phyloP scores from a whole-genome alignment of 2,329 filamentous ascomycete species.

The Emmonsiellopsis sp. region DNA sequence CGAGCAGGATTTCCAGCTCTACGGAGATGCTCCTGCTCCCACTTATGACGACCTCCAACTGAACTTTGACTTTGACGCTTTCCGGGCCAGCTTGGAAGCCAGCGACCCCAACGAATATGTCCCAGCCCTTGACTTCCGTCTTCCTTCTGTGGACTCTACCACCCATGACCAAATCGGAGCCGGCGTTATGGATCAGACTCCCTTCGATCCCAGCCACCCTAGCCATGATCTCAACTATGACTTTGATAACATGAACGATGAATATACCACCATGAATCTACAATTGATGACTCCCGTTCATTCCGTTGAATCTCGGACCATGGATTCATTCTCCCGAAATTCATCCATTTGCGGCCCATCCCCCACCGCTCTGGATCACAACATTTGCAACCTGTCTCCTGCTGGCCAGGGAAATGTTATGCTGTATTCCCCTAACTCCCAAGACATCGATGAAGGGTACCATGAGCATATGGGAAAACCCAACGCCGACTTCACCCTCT shows the following conservation, averaged over 20 bases:
- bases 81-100: slow-evolving; percentile 21
- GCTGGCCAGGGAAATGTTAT: slow-evolving; percentile 20
- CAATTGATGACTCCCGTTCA: slow-evolving; percentile 16
- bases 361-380: slow-evolving; percentile 8
- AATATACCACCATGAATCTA: slow-evolving; percentile 19
- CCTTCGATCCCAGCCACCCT: slow-evolving; percentile 6
- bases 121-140: slow-evolving; percentile 17
- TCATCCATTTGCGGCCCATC: slow-evolving; percentile 11
- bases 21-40: slow-evolving; percentile 16
- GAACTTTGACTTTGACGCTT: slow-evolving; percentile 19
- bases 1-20: slow-evolving; percentile 19
- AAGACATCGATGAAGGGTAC: slow-evolving; percentile 17
- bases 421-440: slow-evolving; percentile 21
- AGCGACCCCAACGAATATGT: slow-evolving; percentile 21
- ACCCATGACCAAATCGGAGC: slow-evolving; percentile 12
- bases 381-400: slow-evolving; percentile 17
- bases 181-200: slow-evolving; percentile 15
- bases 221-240: slow-evolving; percentile 13
- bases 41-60: slow-evolving; percentile 14
- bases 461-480: slow-evolving; percentile 13
- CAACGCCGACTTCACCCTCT: slow-evolving; percentile 21
- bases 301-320: slow-evolving; percentile 9
- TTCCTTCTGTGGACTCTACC: slow-evolving; percentile 18
- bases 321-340: slow-evolving; percentile 13
- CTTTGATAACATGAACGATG: slow-evolving; percentile 13